Base-by-base conservation (phyloP, 306 rosid genomes). In the Comarum palustre region DNA sequence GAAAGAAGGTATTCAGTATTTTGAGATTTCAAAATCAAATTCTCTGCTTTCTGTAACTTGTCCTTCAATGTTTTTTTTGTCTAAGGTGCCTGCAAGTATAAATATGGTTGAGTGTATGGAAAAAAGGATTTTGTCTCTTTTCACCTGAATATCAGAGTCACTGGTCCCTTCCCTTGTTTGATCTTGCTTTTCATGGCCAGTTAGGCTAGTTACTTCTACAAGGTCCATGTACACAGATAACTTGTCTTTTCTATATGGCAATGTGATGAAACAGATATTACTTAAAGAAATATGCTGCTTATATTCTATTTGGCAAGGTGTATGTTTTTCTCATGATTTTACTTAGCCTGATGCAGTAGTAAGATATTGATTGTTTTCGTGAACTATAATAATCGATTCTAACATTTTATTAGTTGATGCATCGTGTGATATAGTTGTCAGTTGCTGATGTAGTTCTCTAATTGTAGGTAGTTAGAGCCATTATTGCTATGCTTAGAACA, bases 401-500 rank as follows among this genome's bases (percentile, higher is more conserved):
- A 58, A 27, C 36, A 27, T 25, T 58, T 12, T 27, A 58, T 58
- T 58, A 25, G 19, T 42, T 14, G 10, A 6, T 43, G 48, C 25
- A 17, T 27, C 31, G 15, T 25, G 47, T 64, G 73, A 29, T 46
- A 6, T 66, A 66, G 54, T 38, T 66, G 13, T 29, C 31, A 5
- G 19, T 68, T 68, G 47, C 36, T 83, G 68, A 79, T 69, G 67
- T 68, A 25, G 71, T 47, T 52, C 67, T 83, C 72, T 65, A 77
- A 32, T 77, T 63, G 82, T 79, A 94, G 97, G 92, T 91, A 54
- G 96, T 94, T 79, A 85, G 80, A 82, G 88, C 91, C 83, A 89
- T 91, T 77, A 67, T 89, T 68, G 88, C 97, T 62, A 84, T 94
- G 88, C 94, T 94, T 79, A 86, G 71, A 83, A 90, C 95, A 70